Conservation (phyloP, 352 stramenopile genomes). For the Pythium volutum region DNA sequence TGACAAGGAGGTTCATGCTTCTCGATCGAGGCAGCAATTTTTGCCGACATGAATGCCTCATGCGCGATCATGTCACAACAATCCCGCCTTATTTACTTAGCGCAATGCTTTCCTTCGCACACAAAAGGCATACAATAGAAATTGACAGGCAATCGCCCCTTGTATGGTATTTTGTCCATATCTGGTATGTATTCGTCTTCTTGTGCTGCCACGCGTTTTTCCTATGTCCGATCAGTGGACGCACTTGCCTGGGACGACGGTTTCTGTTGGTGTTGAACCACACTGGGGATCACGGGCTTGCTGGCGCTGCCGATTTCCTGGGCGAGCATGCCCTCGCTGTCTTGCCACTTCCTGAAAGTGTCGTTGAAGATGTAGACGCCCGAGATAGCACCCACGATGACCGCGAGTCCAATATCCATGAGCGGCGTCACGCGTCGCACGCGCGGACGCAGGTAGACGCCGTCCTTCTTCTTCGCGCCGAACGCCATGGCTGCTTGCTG, state of each 20-base stretch:
- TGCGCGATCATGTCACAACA: too few species aligned
- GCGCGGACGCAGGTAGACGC: conserved; percentile 42
- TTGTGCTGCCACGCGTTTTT: neutral
- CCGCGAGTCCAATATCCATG: conserved; percentile 55
- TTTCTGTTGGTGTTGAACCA: neutral
- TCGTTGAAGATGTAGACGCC: conserved; percentile 80
- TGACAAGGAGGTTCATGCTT: too few species aligned
- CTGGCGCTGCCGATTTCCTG: conserved; percentile 9
- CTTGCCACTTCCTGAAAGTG: conserved; percentile 50
- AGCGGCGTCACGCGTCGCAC: conserved; percentile 50
- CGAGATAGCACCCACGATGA: conserved; percentile 49
- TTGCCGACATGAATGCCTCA: too few species aligned
- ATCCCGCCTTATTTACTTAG: too few species aligned
- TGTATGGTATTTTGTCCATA: neutral
- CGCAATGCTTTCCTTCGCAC: too few species aligned
- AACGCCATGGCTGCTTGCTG: conserved; percentile 29
- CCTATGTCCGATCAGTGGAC: neutral
- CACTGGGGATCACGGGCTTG: conserved; percentile 12
- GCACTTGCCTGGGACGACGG: neutral
- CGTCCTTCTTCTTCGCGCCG: conserved; percentile 45
- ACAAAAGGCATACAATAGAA: neutral
- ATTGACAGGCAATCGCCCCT: too few species aligned
- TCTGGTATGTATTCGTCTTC: neutral
- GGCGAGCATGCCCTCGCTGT: conserved; percentile 25
- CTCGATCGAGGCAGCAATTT: too few species aligned